A percentile compares a stretch with the other conserved stretches of the same genome.
Evolutionary conservation across 75 land plant species (phyloP).

Genomic region (Pinus albicaulis): DNA sequence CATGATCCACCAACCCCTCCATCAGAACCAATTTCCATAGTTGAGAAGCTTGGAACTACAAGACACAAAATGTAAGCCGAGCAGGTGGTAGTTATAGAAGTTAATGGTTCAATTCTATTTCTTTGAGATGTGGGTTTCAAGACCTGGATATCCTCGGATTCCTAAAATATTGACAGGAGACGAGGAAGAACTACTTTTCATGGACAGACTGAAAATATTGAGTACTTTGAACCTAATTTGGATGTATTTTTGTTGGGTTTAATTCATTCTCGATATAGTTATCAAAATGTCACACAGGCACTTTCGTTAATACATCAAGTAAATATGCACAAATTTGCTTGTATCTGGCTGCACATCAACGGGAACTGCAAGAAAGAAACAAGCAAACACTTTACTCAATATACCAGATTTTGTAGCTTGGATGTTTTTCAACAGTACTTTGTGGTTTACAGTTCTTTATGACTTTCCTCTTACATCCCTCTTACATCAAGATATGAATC

Average conservation of each 20-base stretch:
- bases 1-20: no score
- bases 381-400: background rate
- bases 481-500: background rate
- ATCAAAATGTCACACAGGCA: background rate
- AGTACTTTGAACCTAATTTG: background rate
- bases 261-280: background rate
- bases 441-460: background rate
- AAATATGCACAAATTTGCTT: slow-evolving; percentile 7
- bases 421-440: background rate
- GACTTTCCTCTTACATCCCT: background rate
- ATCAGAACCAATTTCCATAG: no score
- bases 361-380: background rate
- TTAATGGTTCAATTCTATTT: no score
- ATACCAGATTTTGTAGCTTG: background rate
- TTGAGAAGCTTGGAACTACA: no score
- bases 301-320: background rate
- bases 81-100: no score
- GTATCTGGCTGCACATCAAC: background rate
- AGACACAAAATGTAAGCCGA: no score
- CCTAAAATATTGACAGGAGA: background rate
- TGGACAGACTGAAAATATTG: background rate
- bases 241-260: background rate
- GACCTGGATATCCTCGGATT: background rate
- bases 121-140: background rate
- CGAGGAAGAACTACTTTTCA: background rate